Base-by-base conservation (phyloP, 2,329 filamentous ascomycete species). In the Capronia americana region DNA sequence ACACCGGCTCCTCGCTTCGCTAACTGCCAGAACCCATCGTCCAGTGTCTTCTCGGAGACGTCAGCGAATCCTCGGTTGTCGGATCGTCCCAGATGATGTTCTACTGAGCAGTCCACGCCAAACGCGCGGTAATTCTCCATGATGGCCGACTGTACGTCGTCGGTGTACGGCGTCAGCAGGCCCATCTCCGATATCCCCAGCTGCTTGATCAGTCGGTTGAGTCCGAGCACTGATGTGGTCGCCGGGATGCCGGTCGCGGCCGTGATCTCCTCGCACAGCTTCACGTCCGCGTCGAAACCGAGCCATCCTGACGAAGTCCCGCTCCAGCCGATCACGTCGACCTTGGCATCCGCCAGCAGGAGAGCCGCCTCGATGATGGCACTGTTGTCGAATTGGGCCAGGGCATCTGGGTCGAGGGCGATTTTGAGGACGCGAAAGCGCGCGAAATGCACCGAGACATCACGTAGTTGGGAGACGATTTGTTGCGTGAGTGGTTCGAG, bases 131-230 rank as follows among this genome's bases (percentile, higher is more conserved):
- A 81, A 23, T 76, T 79, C 34, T 73, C 60, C 41, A 78, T 61
- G 56, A 82, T 80, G 17, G 73, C 73, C 10, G 67, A 70, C 61
- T 81, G 77, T 41, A 82, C 78, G 62, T 80, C 79, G 41, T 75
- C 73, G 32, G 76, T 64, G 66, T 82, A 82, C 2, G 80, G 81
- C 14, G 79, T 82, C 4, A 82, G 75, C 4, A 82, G 70, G 0
- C 76, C 79, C 41, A 80, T 66, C 24, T 71, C 71, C 59, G 72
- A 70, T 3, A 74, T 68, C 0, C 64, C 71, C 23, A 77, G 69
- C 10, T 72, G 48, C 12, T 71, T 63, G 41, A 79, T 65, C 2
- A 75, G 75, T 41, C 74, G 75, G 46, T 81, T 79, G 64, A 82
- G 69, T 1, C 76, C 80, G 3, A 81, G 70, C 3, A 79, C 76